Evolutionary conservation across 73 alveolate genomes (phyloP).

Genomic region (Paramecium sexaurelia): DNA sequence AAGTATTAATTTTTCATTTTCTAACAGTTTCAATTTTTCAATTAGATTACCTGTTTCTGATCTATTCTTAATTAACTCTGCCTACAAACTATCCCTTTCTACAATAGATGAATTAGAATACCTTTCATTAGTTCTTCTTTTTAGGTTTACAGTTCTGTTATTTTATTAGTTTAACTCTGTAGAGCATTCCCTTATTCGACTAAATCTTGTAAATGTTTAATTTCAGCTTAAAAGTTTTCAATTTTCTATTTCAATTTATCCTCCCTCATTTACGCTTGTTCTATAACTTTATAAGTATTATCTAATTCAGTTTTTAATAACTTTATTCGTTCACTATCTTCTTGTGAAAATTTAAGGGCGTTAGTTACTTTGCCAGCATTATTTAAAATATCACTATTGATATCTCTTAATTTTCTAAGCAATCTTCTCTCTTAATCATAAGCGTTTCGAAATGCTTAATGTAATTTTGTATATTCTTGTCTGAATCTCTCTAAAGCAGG

Average conservation of each 20-base stretch:
- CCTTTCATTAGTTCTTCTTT: constrained; percentile 58
- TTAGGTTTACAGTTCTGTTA: constrained; percentile 22
- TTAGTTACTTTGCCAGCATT: constrained; percentile 86
- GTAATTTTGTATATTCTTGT: constrained; percentile 87
- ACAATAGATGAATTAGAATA: neutral
- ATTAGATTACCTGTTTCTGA: neutral
- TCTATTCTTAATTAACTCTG: neutral
- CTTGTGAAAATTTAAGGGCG: constrained; percentile 82
- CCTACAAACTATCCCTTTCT: constrained; percentile 43
- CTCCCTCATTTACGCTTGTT: constrained; percentile 85
- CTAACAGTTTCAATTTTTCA: constrained; percentile 48
- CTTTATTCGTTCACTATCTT: constrained; percentile 88
- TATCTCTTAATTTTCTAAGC: constrained; percentile 76
- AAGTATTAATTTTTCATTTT: constrained; percentile 52
- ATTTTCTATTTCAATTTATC: constrained; percentile 89
- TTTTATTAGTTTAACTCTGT: constrained; percentile 39
- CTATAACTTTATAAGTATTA: constrained; percentile 87
- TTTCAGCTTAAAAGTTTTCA: constrained; percentile 83
- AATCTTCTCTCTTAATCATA: constrained; percentile 86
- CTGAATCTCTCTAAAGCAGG: constrained; percentile 89
- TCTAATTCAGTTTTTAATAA: constrained; percentile 88
- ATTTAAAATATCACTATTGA: constrained; percentile 77
- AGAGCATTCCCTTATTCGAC: constrained; percentile 59
- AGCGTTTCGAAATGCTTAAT: constrained; percentile 87
- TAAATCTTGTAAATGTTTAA: constrained; percentile 65